phyloP scores from a whole-genome alignment of 78 protist genomes.

The Bigelowiella natans region DNA sequence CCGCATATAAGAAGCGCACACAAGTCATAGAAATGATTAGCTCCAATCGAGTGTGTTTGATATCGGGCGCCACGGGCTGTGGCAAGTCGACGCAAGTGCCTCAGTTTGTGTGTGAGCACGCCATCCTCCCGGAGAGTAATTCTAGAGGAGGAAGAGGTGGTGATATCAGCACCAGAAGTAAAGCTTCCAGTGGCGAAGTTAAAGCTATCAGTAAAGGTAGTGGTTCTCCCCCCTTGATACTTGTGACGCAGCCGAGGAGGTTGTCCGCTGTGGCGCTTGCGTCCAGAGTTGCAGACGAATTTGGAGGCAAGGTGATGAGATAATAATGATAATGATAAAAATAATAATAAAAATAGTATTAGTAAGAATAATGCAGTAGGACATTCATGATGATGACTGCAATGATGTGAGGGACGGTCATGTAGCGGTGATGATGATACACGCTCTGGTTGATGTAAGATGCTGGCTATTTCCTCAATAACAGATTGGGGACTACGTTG shows the following conservation, averaged over 20 bases:
- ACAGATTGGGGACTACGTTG: constrained; percentile 27
- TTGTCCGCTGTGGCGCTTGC: constrained; percentile 70
- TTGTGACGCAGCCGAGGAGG: constrained; percentile 87
- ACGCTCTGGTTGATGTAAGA: no score
- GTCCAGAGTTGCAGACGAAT: constrained; percentile 64
- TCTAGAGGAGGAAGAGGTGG: no score
- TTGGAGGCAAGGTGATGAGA: constrained; percentile 20
- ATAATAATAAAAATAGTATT: no score
- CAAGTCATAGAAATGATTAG: neutral
- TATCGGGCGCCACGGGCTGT: constrained; percentile 69
- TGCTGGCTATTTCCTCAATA: no score
- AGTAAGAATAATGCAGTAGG: no score
- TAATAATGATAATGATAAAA: neutral
- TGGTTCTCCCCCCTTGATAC: no score
- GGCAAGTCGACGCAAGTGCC: constrained; percentile 83
- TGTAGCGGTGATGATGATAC: no score
- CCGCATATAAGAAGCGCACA: neutral
- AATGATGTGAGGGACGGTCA: no score
- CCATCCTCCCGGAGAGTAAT: no score
- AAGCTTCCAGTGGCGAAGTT: neutral
- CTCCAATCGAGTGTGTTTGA: constrained; percentile 24
- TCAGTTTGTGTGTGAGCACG: no score
- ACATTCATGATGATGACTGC: no score
- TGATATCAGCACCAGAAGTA: neutral
- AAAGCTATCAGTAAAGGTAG: no score